Percentiles rank a stretch among this genome's conserved stretches.
phyloP scores from a whole-genome alignment of 2,329 filamentous ascomycete genomes.

The Pseudocercospora cruenta region DNA sequence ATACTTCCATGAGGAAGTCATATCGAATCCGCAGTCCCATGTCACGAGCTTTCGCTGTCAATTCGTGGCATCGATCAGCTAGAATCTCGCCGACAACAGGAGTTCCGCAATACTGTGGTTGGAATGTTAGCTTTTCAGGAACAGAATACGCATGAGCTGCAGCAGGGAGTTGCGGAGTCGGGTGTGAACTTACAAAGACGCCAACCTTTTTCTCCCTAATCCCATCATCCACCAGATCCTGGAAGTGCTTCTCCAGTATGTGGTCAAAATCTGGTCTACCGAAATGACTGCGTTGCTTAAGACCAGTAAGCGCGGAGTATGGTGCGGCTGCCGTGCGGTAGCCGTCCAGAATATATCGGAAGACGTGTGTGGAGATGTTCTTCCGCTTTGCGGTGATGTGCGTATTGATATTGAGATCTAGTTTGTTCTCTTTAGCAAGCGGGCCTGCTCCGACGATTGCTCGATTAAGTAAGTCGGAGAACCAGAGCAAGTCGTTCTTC shows the following conservation, averaged over 20 bases:
- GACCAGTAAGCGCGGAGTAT: conserved; percentile 57
- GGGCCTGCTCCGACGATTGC: conserved; percentile 42
- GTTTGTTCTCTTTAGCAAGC: conserved; percentile 39
- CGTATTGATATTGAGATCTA: conserved; percentile 60
- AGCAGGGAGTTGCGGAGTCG: not conserved
- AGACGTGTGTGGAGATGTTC: conserved; percentile 58
- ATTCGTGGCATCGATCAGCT: conserved; percentile 56
- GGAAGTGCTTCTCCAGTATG: conserved; percentile 60
- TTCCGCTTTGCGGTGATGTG: conserved; percentile 61
- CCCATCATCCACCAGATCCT: conserved; percentile 52
- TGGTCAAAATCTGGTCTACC: conserved; percentile 58
- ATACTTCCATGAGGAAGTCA: conserved; percentile 63
- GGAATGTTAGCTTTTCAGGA: not conserved
- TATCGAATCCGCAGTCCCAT: conserved; percentile 60
- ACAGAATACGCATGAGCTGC: not conserved
- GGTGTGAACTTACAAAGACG: conserved; percentile 51
- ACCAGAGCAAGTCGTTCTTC: conserved; percentile 60
- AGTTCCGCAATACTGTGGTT: conserved; percentile 54
- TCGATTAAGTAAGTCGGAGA: conserved; percentile 59
- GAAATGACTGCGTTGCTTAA: conserved; percentile 59
- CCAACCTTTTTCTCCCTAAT: conserved; percentile 33
- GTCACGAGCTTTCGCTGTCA: conserved; percentile 56
- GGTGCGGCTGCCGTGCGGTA: conserved; percentile 58
- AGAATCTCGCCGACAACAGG: conserved; percentile 60
- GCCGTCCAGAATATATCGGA: conserved; percentile 60